These are phyloP conservation scores for Ajuga reptans DNA, from an alignment of 305 asterid species.

Conservation along the genomic window DNA sequence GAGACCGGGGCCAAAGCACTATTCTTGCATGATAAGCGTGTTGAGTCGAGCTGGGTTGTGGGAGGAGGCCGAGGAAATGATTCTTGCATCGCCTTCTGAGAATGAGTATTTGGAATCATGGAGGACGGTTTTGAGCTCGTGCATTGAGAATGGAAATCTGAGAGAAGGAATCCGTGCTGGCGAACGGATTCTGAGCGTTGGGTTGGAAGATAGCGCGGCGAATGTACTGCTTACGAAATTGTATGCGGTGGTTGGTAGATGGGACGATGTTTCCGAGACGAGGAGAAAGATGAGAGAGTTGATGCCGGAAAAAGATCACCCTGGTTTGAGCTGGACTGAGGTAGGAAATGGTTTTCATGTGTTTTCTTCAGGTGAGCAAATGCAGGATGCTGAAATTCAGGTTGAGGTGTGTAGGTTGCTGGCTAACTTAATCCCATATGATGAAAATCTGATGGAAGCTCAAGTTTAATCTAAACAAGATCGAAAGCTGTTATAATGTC, in stretches of 20 bases:
- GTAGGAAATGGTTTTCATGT: slow-evolving; percentile 32
- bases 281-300: slow-evolving; percentile 47
- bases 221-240: slow-evolving; percentile 45
- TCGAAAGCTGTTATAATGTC: no score
- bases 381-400: slow-evolving; percentile 33
- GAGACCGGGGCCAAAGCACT: slow-evolving; percentile 65
- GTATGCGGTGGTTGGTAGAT: slow-evolving; percentile 52
- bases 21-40: slow-evolving; percentile 61
- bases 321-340: slow-evolving; percentile 78
- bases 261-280: slow-evolving; percentile 49
- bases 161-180: slow-evolving; percentile 49
- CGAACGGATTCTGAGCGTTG: slow-evolving; percentile 34
- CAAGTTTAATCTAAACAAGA: no score
- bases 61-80: slow-evolving; percentile 63
- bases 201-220: slow-evolving; percentile 48
- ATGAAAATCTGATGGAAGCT: slow-evolving; percentile 23
- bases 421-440: slow-evolving; percentile 26
- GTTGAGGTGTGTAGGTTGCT: slow-evolving; percentile 35
- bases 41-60: slow-evolving; percentile 64
- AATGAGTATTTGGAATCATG: slow-evolving; percentile 48
- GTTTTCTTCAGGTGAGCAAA: slow-evolving; percentile 50
- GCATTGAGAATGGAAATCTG: slow-evolving; percentile 41
- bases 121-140: slow-evolving; percentile 60
- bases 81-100: slow-evolving; percentile 41
- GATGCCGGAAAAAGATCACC: slow-evolving; percentile 53